Conservation (phyloP, 2,329 filamentous ascomycete genomes). For the Orbilia quercus region DNA sequence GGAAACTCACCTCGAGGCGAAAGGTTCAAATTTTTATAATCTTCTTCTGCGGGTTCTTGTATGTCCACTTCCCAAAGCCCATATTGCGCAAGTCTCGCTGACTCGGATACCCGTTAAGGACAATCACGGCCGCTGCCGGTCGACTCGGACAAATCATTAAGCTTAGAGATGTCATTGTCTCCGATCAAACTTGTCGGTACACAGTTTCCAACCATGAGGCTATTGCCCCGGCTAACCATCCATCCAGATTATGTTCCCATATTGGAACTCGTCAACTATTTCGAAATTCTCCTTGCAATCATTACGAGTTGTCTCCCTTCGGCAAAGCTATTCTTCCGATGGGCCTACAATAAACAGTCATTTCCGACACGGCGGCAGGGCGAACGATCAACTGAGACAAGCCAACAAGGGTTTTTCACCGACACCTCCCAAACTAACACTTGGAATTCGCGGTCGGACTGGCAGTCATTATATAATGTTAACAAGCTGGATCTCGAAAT, state of each 20-base stretch:
- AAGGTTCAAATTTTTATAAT: constrained; percentile 45
- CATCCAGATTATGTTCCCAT: constrained; percentile 44
- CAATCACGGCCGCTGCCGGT: constrained; percentile 45
- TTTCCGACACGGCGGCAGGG: constrained; percentile 28
- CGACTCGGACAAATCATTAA: constrained; percentile 44
- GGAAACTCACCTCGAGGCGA: constrained; percentile 26
- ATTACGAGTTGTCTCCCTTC: constrained; percentile 47
- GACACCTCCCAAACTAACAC: constrained; percentile 16
- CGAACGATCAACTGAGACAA: constrained; percentile 31
- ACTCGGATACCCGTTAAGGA: constrained; percentile 16
- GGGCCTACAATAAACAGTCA: constrained; percentile 41
- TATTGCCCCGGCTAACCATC: not conserved
- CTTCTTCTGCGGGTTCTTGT: constrained; percentile 51
- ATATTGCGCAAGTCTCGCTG: not conserved
- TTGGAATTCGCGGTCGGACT: constrained; percentile 50
- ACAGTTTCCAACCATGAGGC: too few relatives aligned
- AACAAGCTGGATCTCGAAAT: constrained; percentile 36
- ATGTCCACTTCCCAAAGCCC: not conserved
- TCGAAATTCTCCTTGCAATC: constrained; percentile 47
- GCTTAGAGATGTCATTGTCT: constrained; percentile 33
- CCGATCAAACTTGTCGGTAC: constrained; percentile 50
- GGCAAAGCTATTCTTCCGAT: constrained; percentile 48
- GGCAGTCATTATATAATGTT: constrained; percentile 35
- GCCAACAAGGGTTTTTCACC: constrained; percentile 37
- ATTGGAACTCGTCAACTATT: constrained; percentile 48